phyloP scores from a whole-genome alignment of 495 filamentous ascomycete genomes.

The Hypoxylon fragiforme region DNA sequence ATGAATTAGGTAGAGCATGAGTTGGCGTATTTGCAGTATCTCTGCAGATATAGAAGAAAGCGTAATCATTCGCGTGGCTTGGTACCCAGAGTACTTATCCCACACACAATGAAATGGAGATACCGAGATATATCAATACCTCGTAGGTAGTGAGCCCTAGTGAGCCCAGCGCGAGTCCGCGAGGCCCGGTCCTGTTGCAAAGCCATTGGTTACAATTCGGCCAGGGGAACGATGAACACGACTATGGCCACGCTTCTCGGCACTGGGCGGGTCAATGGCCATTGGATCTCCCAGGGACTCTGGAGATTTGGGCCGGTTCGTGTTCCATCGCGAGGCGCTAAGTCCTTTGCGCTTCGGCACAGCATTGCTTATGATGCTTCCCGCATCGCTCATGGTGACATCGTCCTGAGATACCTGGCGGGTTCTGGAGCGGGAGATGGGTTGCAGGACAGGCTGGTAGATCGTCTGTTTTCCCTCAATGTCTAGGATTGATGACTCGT shows the following conservation, averaged over 20 bases:
- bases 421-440: background rate
- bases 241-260: too few relatives aligned
- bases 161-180: conserved; percentile 25
- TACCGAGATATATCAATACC: too few relatives aligned
- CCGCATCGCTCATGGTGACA: conserved; percentile 3
- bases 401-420: background rate
- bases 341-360: background rate
- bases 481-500: conserved; percentile 3
- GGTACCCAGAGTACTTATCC: too few relatives aligned
- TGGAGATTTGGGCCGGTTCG: background rate
- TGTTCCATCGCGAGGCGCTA: conserved; percentile 18
- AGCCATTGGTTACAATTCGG: conserved; percentile 18
- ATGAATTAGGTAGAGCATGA: too few relatives aligned
- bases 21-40: too few relatives aligned
- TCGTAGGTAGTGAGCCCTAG: background rate
- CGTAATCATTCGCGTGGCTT: too few relatives aligned
- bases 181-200: conserved; percentile 20
- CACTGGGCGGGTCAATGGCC: background rate
- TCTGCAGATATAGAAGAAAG: too few relatives aligned
- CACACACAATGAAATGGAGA: background rate
- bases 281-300: background rate
- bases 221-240: background rate
- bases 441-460: conserved; percentile 1
- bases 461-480: background rate
- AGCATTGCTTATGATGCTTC: too few relatives aligned